These are phyloP conservation scores for Yamadazyma phyllophila DNA, from an alignment of 805 yeast species.

Conservation along the genomic window DNA sequence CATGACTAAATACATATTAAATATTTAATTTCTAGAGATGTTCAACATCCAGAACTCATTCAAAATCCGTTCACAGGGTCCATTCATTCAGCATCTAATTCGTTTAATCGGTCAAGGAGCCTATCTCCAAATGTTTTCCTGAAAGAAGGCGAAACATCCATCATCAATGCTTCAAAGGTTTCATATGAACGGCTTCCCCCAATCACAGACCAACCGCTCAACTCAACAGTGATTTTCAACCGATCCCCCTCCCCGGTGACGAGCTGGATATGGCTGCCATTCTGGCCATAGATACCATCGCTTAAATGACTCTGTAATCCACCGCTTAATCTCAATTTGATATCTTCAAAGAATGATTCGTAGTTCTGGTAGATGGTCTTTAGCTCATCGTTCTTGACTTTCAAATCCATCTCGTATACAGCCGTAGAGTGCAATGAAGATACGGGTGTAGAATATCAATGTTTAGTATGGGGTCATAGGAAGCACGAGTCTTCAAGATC, in stretches of 20 bases:
- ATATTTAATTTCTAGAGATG: not conserved
- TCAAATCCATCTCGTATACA: slow-evolving; percentile 15
- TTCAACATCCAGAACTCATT: too few species aligned
- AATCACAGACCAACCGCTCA: slow-evolving; percentile 27
- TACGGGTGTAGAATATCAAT: too few species aligned
- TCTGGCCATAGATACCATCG: slow-evolving; percentile 3
- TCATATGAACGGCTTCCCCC: slow-evolving; percentile 18
- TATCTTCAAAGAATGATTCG: slow-evolving; percentile 16
- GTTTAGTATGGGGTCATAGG: too few species aligned
- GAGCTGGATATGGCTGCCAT: slow-evolving; percentile 9
- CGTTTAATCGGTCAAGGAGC: slow-evolving; percentile 18
- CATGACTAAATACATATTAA: not conserved
- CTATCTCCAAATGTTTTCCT: slow-evolving; percentile 17
- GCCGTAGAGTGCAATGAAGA: too few species aligned
- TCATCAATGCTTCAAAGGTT: slow-evolving; percentile 34
- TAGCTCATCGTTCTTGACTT: slow-evolving; percentile 20
- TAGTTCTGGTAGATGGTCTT: slow-evolving; percentile 21
- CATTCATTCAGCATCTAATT: slow-evolving; percentile 4
- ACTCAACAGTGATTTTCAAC: slow-evolving; percentile 22
- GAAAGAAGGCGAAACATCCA: slow-evolving; percentile 22
- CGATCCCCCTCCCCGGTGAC: slow-evolving; percentile 17
- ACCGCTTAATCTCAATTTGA: slow-evolving; percentile 10
- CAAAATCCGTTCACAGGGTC: too few species aligned
- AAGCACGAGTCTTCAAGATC: too few species aligned
- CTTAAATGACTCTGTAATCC: not conserved